These are phyloP conservation scores for Cetraspora pellucida DNA, from an alignment of 192 early-diverging fungal genomes.

Conservation along the genomic window DNA sequence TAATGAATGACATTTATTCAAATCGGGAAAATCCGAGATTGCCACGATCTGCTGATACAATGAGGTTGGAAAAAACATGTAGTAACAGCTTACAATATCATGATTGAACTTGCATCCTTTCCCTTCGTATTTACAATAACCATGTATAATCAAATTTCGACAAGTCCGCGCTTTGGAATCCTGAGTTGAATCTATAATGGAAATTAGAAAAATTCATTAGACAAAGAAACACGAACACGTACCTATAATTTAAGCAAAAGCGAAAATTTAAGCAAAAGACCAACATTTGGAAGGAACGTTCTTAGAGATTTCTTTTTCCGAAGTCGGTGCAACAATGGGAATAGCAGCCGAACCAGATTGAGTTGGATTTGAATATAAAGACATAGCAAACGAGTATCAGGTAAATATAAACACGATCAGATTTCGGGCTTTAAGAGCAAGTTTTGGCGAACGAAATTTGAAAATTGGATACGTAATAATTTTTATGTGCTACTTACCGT, in stretches of 20 bases:
- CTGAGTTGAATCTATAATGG: not conserved
- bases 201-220: not conserved
- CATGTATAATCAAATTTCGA: slow-evolving; percentile 81
- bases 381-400: not conserved
- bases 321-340: slow-evolving; percentile 28
- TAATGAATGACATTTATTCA: slow-evolving; percentile 9
- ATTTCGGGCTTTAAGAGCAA: too few species aligned
- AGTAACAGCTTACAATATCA: slow-evolving; percentile 53
- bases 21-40: not conserved
- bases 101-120: slow-evolving; percentile 87
- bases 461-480: too few species aligned
- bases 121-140: slow-evolving; percentile 81
- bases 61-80: not conserved
- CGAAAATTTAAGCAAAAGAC: not conserved
- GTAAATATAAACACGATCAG: too few species aligned
- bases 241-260: not conserved
- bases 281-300: slow-evolving; percentile 10
- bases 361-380: slow-evolving; percentile 14
- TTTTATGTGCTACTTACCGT: too few species aligned
- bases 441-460: too few species aligned
- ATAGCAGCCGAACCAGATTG: slow-evolving; percentile 19
- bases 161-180: slow-evolving; percentile 57
- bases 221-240: not conserved
- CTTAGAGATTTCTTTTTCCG: slow-evolving; percentile 13
- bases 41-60: not conserved